Percentiles rank a stretch among this genome's conserved stretches.
phyloP scores from a whole-genome alignment of 495 filamentous ascomycete genomes.

The Hypoxylon lienhwacheense region DNA sequence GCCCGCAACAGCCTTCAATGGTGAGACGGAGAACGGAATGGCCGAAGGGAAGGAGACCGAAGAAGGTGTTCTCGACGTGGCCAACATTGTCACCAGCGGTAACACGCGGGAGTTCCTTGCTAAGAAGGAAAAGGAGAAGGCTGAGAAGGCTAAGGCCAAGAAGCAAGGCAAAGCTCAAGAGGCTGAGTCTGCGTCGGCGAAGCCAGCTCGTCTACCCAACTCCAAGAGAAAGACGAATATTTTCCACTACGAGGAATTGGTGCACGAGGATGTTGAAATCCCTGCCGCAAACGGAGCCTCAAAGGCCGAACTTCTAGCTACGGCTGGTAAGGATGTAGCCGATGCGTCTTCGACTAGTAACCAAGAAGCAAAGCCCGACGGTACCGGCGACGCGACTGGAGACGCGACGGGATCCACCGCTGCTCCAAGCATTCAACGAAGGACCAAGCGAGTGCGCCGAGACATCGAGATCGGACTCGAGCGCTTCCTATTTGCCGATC shows the following conservation, averaged over 20 bases:
- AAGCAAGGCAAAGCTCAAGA: constrained; percentile 59
- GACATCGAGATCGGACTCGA: constrained; percentile 88
- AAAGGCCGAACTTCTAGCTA: constrained; percentile 43
- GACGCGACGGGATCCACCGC: constrained; percentile 4
- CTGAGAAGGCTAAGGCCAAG: constrained; percentile 59
- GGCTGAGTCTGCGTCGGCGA: constrained; percentile 58
- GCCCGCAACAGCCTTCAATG: constrained; percentile 46
- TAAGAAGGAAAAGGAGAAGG: constrained; percentile 88
- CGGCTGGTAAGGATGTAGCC: constrained; percentile 43
- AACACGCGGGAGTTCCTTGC: constrained; percentile 91
- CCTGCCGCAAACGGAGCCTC: constrained; percentile 46
- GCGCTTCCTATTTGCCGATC: constrained; percentile 78
- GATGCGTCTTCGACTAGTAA: constrained; percentile 17
- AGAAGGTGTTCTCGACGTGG: constrained; percentile 91
- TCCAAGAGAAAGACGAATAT: constrained; percentile 71
- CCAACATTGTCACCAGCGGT: constrained; percentile 86
- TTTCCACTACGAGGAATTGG: constrained; percentile 82
- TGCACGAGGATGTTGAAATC: constrained; percentile 61
- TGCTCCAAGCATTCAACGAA: constrained; percentile 35
- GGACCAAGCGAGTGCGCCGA: constrained; percentile 55
- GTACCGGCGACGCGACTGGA: constrained; percentile 9
- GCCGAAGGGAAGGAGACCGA: constrained; percentile 51
- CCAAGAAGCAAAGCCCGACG: constrained; percentile 24
- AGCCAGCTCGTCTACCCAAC: constrained; percentile 71
- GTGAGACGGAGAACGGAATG: constrained; percentile 51